A percentile compares a stretch with the other conserved stretches of the same genome.
Conservation (phyloP, 176 grass and related monocot genomes). For the Canna indica region DNA sequence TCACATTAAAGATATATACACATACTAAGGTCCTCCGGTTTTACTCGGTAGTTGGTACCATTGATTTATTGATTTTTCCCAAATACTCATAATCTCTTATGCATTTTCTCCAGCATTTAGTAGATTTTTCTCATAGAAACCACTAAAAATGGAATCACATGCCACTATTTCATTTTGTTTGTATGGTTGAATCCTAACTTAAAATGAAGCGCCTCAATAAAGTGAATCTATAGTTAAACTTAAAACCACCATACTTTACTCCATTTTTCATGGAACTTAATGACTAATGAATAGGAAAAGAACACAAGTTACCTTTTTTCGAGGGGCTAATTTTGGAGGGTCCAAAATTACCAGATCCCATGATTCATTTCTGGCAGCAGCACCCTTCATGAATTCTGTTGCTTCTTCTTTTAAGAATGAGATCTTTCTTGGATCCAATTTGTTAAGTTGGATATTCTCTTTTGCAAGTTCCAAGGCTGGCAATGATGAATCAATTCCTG, state of each 20-base stretch:
- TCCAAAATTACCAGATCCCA: conserved; percentile 91
- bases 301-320: conserved; percentile 55
- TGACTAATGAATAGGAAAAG: background rate
- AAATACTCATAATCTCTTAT: background rate
- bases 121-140: background rate
- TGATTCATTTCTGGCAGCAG: conserved; percentile 55
- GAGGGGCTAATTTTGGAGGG: conserved; percentile 86
- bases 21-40: no score
- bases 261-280: background rate
- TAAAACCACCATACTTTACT: background rate
- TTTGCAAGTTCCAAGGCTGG: conserved; percentile 78
- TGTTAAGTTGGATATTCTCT: conserved; percentile 75
- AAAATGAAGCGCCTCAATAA: background rate
- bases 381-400: conserved; percentile 71
- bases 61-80: no score
- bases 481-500: conserved; percentile 87
- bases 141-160: background rate
- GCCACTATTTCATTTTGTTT: background rate
- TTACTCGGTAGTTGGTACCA: no score
- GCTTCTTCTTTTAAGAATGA: conserved; percentile 84
- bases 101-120: background rate
- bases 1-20: background rate
- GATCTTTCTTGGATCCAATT: conserved; percentile 36
- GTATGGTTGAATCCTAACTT: background rate
- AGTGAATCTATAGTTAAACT: no score